A percentile compares a stretch with the other conserved stretches of the same genome.
Conservation (phyloP, 192 early-diverging fungal genomes). For the Entomortierella beljakovae region DNA sequence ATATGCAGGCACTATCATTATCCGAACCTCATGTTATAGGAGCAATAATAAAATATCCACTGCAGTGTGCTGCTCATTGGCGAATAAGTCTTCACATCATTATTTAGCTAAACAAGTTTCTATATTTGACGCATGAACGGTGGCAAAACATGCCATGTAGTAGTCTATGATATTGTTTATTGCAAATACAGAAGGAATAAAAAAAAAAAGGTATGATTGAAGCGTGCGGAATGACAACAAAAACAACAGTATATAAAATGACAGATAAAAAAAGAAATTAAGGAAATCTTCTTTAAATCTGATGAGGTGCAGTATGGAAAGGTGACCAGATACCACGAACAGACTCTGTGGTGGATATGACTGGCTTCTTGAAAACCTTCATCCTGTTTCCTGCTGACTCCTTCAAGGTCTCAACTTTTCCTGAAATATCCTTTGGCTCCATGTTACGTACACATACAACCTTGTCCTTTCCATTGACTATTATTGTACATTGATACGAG, state of each 20-base stretch:
- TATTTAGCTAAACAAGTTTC: too few species aligned
- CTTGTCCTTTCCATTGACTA: conserved; percentile 72
- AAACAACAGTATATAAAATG: not conserved
- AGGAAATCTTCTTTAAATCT: conserved; percentile 58
- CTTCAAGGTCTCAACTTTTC: conserved; percentile 70
- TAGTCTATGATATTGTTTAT: not conserved
- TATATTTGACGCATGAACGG: too few species aligned
- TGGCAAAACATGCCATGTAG: not conserved
- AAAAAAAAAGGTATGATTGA: not conserved
- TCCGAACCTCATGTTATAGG: too few species aligned
- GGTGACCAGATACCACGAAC: conserved; percentile 89
- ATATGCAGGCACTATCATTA: too few species aligned
- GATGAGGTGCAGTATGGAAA: conserved; percentile 77
- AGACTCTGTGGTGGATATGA: conserved; percentile 81
- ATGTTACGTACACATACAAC: conserved; percentile 76
- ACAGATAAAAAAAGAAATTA: not conserved
- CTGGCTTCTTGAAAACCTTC: conserved; percentile 72
- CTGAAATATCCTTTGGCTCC: conserved; percentile 66
- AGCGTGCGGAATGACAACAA: not conserved
- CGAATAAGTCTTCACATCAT: too few species aligned
- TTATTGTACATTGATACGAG: not conserved
- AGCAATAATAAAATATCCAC: too few species aligned
- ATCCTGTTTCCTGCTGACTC: conserved; percentile 75
- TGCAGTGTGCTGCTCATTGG: too few species aligned
- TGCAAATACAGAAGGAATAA: not conserved